Evolutionary conservation across 371 early-diverging fungal species (phyloP), one percentile per base, ranked within the genome.

Genomic region (Saksenaea oblongispora): DNA sequence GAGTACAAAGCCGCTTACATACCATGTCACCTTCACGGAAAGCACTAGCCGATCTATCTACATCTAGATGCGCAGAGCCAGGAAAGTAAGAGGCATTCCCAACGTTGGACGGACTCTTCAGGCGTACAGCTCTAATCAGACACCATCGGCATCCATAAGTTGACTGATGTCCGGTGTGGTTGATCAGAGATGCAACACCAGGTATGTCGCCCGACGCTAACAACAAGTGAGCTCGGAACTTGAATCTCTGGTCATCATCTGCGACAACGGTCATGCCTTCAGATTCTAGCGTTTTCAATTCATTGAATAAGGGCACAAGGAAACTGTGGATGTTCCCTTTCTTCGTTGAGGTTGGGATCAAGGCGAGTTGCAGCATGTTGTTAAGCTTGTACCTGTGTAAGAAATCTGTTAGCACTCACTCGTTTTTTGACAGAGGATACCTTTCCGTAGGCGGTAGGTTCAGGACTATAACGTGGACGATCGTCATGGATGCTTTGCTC

Each of bases 131-230:
- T 18, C 18, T 13, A 24, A 62, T 56, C 13, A 24, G 24, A 24
- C 62, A 62, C 31, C 22, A 55, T 3, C 54, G 54, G 34, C 62
- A 62, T 35, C 62, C 56, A 28, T 44, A 62, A 26, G 8, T 28
- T 27, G 62, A 35, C 36, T 39, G 17, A 56, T 62, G 62, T 3
- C 62, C 62, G 2, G n/a, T 35, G 41, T 55, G 62, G 5, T 34
- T n/a, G 34, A 15, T 22, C 15, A 62, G 34, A 5, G 26, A 2
- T 17, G 62, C 54, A 18, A 47, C 54, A 14, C 56, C 62, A 18
- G 62, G 62, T 8, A 62, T 62, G 39, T 62, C 62, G 8, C 62
- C 56, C 14, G 55, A 34, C 8, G 56, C 62, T 3, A 62, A 26
- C 15, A 62, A 13, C 22, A 62, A 37, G 39, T 62, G 62, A 2